Conservation (phyloP, 495 filamentous ascomycete genomes). For the Penicillium pancosmium region DNA sequence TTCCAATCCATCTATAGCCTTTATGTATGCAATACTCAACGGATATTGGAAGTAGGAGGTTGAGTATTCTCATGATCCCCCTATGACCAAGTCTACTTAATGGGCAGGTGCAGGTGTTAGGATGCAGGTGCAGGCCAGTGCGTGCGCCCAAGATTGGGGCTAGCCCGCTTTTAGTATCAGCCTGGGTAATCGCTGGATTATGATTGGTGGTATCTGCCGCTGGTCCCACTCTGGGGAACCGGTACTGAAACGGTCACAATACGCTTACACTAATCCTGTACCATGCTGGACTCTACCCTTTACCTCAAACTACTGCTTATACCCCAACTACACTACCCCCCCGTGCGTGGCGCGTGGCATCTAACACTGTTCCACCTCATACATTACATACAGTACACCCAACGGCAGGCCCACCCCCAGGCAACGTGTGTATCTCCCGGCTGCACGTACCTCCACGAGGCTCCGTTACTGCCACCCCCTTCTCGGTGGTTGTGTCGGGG, state of each 20-base stretch:
- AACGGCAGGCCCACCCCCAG: not conserved
- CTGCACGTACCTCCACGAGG: slow-evolving; percentile 4
- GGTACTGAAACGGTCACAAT: slow-evolving; percentile 20
- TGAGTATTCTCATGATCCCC: too few relatives aligned
- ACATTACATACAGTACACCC: too few relatives aligned
- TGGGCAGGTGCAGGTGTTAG: too few relatives aligned
- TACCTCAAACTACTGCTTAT: too few relatives aligned
- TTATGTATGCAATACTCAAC: too few relatives aligned
- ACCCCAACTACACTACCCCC: slow-evolving; percentile 1
- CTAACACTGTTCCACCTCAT: too few relatives aligned
- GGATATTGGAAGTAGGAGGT: too few relatives aligned
- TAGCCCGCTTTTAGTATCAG: slow-evolving; percentile 27
- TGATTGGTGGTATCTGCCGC: slow-evolving; percentile 21
- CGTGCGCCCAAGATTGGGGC: slow-evolving; percentile 26
- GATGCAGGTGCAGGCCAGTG: slow-evolving; percentile 15
- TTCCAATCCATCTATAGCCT: too few relatives aligned
- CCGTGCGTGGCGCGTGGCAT: slow-evolving; percentile 13
- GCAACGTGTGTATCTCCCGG: not conserved
- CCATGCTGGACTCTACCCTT: too few relatives aligned
- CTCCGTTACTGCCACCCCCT: slow-evolving; percentile 27
- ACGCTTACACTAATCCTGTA: not conserved
- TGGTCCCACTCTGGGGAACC: slow-evolving; percentile 16
- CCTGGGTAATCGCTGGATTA: slow-evolving; percentile 23
- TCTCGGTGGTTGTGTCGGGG: slow-evolving; percentile 1
- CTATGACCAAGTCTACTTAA: too few relatives aligned